These are phyloP conservation scores for Larix kaempferi DNA, from an alignment of 75 land plant species.

Conservation along the genomic window DNA sequence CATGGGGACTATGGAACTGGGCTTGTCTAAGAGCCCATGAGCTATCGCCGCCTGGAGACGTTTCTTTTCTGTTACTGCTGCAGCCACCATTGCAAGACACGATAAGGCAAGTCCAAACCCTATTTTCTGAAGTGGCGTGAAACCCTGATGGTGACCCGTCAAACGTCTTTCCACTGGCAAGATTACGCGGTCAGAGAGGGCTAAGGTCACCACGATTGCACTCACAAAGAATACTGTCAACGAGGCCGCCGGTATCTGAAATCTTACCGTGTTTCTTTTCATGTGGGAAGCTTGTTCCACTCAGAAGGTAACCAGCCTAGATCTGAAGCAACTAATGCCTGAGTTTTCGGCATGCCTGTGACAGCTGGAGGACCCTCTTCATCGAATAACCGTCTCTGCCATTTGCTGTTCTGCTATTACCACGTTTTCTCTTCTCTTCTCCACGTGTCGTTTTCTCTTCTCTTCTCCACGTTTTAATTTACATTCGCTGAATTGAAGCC, in stretches of 20 bases:
- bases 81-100: slow-evolving; percentile 48
- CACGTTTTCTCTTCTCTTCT: too few relatives aligned
- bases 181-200: slow-evolving; percentile 57
- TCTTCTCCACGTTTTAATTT: too few relatives aligned
- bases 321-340: too few relatives aligned
- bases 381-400: too few relatives aligned
- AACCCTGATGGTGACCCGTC: slow-evolving; percentile 37
- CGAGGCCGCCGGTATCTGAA: slow-evolving; percentile 57
- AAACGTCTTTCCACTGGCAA: slow-evolving; percentile 38
- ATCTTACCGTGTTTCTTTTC: slow-evolving; percentile 43
- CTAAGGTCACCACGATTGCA: slow-evolving; percentile 42
- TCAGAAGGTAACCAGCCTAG: too few relatives aligned
- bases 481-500: too few relatives aligned
- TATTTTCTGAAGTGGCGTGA: slow-evolving; percentile 64
- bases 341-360: too few relatives aligned
- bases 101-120: slow-evolving; percentile 51
- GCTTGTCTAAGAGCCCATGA: slow-evolving; percentile 9
- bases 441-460: too few relatives aligned
- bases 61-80: slow-evolving; percentile 49
- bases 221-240: slow-evolving; percentile 39
- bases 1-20: slow-evolving; percentile 22
- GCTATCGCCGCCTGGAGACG: slow-evolving; percentile 26
- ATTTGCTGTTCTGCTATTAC: too few relatives aligned
- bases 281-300: too few relatives aligned
- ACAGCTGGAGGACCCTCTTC: too few relatives aligned